Conservation (phyloP, 2,329 filamentous ascomycete species). For the Fusarium udum region DNA sequence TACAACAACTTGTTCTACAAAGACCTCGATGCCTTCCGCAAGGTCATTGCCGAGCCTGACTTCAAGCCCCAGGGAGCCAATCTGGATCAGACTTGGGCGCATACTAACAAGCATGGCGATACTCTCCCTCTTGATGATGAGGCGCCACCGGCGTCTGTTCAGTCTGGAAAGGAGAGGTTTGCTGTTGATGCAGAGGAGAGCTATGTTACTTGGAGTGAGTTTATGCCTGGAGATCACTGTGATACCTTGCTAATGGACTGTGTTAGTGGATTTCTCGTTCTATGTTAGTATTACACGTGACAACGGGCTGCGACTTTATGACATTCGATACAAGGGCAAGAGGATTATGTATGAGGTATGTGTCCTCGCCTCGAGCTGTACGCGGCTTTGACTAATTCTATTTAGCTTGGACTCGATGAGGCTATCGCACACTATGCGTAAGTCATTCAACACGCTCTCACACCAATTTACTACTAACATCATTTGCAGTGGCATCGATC, state of each 20-base stretch:
- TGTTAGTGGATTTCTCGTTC: neutral
- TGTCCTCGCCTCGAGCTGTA: rapidly evolving
- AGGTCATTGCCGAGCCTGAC: neutral
- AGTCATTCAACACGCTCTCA: rapidly evolving
- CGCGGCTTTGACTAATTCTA: rapidly evolving
- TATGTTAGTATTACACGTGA: neutral
- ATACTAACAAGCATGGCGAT: neutral
- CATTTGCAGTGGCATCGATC: neutral
- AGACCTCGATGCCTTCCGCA: neutral
- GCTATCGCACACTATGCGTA: slow-evolving; percentile 3
- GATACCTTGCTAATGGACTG: neutral
- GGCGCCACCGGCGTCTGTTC: neutral
- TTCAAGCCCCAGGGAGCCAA: neutral
- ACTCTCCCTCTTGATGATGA: neutral
- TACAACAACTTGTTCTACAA: neutral
- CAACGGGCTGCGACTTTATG: neutral
- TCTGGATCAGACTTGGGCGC: neutral
- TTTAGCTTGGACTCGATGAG: neutral
- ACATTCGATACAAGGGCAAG: neutral
- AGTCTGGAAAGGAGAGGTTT: neutral
- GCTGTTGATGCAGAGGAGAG: neutral
- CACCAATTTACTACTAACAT: rapidly evolving
- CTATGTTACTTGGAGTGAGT: slow-evolving; percentile 3
- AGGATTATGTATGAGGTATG: neutral
- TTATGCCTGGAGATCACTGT: rapidly evolving